Base-by-base conservation (phyloP, 2,329 filamentous ascomycete genomes). In the Thermochaetoides dissita region DNA sequence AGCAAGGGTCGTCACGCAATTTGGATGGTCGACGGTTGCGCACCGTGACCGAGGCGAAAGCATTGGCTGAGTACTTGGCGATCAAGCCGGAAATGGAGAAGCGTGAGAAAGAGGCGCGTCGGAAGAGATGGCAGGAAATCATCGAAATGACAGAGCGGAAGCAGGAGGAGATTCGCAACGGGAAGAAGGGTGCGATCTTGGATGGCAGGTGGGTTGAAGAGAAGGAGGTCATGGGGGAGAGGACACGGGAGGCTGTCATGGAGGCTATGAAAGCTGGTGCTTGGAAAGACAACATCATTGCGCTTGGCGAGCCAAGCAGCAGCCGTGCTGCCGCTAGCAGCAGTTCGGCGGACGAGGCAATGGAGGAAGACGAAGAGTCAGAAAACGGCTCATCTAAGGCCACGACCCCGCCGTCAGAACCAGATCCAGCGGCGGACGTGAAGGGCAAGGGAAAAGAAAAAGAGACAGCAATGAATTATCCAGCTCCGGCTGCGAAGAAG, bases 11-110 rank as follows among this genome's bases (percentile, higher is more conserved):
- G 2, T 94, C 85, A 57, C 79, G 91, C 49, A 98, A 96, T 51
- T 71, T 98, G 2, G 91, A 96, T 55, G 91, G 91, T 0, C 79
- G 91, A 17, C 76, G 91, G 43, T 62, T 98, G 42, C 79, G 93
- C 39, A 96, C 91, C 2, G 85, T 96, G 29, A 89, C 84, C 33
- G 91, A 98, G 59, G 91, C 91, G 31, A 98, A 98, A 62, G 84
- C 86, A 1, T 69, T 98, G 12, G 91, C 93, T 0, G 88, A 96
- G 59, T 96, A 95, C 55, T 72, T 96, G 2, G 86, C 88, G 2
- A 84, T 94, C 51, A 95, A 96, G 59, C 91, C 93, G 0, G 89
- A 95, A 47, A 95, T 98, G 89, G 91, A 95, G 49, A 79, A 81
- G 62, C 85, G 85, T 57, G 87, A 96, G 59, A 89, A 87, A 56